Conservation (phyloP, 305 asterid genomes). For the Ilex paraguariensis region DNA sequence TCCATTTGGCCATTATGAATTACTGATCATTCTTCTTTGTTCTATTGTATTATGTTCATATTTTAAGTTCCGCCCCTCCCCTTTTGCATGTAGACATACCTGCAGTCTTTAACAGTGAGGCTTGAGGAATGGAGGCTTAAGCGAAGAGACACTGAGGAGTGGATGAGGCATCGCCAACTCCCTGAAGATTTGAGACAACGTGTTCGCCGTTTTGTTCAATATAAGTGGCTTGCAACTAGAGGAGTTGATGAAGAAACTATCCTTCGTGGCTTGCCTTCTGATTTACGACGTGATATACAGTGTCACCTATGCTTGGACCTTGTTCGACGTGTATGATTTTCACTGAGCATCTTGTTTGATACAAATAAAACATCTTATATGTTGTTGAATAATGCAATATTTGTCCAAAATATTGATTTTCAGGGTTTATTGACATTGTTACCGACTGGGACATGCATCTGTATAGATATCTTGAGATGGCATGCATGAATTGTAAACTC, state of each 20-base stretch:
- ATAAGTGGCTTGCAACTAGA: slow-evolving; percentile 95
- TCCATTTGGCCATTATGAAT: no score
- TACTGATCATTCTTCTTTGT: no score
- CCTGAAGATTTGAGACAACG: slow-evolving; percentile 81
- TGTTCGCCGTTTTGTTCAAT: slow-evolving; percentile 83
- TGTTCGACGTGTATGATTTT: slow-evolving; percentile 72
- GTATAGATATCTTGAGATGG: no score
- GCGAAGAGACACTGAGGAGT: slow-evolving; percentile 90
- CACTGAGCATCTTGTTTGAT: slow-evolving; percentile 12
- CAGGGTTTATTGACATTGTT: no score
- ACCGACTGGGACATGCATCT: no score
- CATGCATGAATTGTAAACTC: no score
- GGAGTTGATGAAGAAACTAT: slow-evolving; percentile 91
- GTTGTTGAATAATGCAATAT: no score
- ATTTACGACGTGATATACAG: slow-evolving; percentile 89
- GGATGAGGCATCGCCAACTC: slow-evolving; percentile 96
- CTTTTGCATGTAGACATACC: slow-evolving; percentile 57
- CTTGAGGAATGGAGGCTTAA: slow-evolving; percentile 92
- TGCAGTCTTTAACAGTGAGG: slow-evolving; percentile 81
- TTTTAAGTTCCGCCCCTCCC: no score
- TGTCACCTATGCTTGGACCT: slow-evolving; percentile 96
- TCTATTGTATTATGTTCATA: no score
- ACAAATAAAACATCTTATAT: no score
- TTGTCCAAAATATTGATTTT: no score
- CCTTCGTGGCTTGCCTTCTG: slow-evolving; percentile 68